Percentiles rank a stretch among this genome's conserved stretches.
Conservation (phyloP, 2,329 filamentous ascomycete species). For the Hymenoscyphus albidus region DNA sequence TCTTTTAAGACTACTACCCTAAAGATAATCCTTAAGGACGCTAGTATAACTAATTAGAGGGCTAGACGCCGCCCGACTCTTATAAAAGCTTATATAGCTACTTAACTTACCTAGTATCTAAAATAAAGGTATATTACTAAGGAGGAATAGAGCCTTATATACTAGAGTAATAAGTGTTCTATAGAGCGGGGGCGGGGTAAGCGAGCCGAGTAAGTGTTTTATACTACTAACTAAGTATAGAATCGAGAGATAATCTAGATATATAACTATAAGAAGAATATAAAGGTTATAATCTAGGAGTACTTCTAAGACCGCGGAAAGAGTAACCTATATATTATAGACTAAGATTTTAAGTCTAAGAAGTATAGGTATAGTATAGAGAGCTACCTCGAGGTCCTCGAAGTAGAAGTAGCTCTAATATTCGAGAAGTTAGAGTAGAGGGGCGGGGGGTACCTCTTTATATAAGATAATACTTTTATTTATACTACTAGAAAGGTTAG, state of each 20-base stretch:
- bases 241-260: neutral
- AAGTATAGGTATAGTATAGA: neutral
- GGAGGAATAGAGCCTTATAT: no score
- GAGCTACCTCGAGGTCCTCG: neutral
- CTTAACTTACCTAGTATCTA: neutral
- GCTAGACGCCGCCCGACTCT: no score
- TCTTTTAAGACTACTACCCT: neutral
- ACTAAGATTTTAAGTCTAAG: slow-evolving; percentile 4
- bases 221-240: neutral
- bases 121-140: neutral
- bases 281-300: neutral
- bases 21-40: neutral
- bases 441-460: neutral
- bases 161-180: no score
- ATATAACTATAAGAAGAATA: neutral
- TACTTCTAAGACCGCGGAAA: neutral
- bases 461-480: no score
- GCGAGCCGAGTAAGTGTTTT: neutral
- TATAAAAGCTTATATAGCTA: neutral
- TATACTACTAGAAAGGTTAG: no score
- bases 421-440: no score
- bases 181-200: neutral
- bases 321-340: slow-evolving; percentile 1
- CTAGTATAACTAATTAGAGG: no score
- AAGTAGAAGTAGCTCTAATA: neutral